Evolutionary conservation across 768 basidiomycete genomes (phyloP), one percentile per base, ranked within the genome.

Genomic region (Boletus eberwhitei): DNA sequence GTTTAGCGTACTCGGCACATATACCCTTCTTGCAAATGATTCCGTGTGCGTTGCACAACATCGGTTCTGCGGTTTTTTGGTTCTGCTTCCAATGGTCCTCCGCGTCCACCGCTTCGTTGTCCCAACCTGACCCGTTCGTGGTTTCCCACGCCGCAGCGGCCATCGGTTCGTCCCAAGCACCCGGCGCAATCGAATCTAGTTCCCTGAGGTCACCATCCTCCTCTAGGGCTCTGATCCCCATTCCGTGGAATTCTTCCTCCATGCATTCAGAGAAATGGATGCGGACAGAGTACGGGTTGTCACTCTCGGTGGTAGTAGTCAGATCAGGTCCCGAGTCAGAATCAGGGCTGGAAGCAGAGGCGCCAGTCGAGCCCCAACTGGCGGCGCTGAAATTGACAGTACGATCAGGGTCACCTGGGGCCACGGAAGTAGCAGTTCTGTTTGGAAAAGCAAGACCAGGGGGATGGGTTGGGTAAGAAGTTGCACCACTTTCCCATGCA

Each of bases 21-120:
- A 75, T 74, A 49, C 73, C 71, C 56, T 71, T 72, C 53, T 60
- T 71, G 61, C 74, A 75, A 14, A 74, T 63, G 26, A 56, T 40
- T 11, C 71, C 70, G 43, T 75, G 74, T 29, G 65, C 70, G 1
- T 52, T 57, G 55, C 74, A 75, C 45, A 65, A 29, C 6, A 55
- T 37, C 45, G 59, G 60, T 40, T 54, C 52, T 17, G 26, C 42
- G 12, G 41, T 9, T 29, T 55, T 44, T 50, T 57, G 50, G 24
- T 38, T 31, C 50, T 63, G 36, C 8, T 16, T 45, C 69, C 64
- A 71, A 5, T 47, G 57, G 26, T 54, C 50, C 48, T 63, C 63
- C 31, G 63, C 72, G 48, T 69, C 70, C 41, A 51, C 2, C 6
- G 38, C 43, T 7, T 50, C 56, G 8, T 65, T 48, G 29, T 57